Evolutionary conservation across 768 basidiomycete genomes (phyloP).

Genomic region (Podaxis rugospora): DNA sequence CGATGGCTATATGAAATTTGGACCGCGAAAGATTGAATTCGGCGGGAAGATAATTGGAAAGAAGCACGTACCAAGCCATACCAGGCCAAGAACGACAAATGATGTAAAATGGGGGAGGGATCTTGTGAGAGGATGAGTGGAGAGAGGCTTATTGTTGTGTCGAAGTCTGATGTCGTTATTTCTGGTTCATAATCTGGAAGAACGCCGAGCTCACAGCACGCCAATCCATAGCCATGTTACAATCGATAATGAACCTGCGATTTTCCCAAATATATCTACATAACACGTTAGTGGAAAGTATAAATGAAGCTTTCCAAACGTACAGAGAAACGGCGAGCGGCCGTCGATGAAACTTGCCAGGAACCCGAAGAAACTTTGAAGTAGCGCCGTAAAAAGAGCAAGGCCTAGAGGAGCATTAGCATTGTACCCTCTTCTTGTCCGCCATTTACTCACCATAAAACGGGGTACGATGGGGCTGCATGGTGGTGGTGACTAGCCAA

Average conservation of each 20-base stretch:
- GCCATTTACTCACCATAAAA: constrained; percentile 24
- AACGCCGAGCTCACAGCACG: constrained; percentile 23
- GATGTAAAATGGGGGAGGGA: constrained; percentile 28
- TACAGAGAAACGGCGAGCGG: constrained; percentile 26
- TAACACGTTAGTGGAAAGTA: background rate
- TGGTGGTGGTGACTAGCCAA: constrained; percentile 7
- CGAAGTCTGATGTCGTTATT: constrained; percentile 19
- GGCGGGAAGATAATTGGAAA: background rate
- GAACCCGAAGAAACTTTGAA: constrained; percentile 29
- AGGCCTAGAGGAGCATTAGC: constrained; percentile 18
- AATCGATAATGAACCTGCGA: constrained; percentile 25
- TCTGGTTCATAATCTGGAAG: background rate
- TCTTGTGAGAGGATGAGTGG: constrained; percentile 26
- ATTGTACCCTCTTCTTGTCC: background rate
- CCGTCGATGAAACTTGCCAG: constrained; percentile 30
- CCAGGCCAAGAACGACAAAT: constrained; percentile 22
- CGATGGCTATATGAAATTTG: constrained; percentile 18
- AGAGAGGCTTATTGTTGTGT: constrained; percentile 25
- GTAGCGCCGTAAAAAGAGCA: constrained; percentile 28
- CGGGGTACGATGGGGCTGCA: constrained; percentile 23
- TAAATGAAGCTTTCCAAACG: constrained; percentile 4
- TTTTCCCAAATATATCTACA: constrained; percentile 28
- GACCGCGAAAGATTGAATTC: background rate
- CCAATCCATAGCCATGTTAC: constrained; percentile 31
- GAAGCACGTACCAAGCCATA: constrained; percentile 28